Percentiles rank a stretch among this genome's conserved stretches.
These are phyloP conservation scores for Xylaria sp. DNA, from an alignment of 2,329 filamentous ascomycete genomes.

Conservation along the genomic window DNA sequence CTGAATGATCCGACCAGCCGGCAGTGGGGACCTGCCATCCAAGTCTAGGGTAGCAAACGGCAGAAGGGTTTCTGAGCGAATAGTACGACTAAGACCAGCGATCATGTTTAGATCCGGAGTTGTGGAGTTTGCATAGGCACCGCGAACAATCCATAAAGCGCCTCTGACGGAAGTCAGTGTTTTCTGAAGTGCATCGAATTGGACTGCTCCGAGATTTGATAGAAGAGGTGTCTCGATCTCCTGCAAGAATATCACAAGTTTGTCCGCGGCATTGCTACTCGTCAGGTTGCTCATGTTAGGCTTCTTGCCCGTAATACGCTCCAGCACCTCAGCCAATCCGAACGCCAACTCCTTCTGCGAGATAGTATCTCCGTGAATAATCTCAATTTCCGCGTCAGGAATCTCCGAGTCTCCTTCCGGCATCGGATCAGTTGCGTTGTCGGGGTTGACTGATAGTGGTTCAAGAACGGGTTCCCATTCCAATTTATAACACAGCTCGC, in stretches of 20 bases:
- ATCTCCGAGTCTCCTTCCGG: conserved; percentile 35
- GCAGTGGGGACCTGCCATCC: conserved; percentile 44
- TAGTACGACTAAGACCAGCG: conserved; percentile 50
- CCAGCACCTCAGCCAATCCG: conserved; percentile 50
- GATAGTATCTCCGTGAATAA: conserved; percentile 53
- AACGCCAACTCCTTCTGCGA: conserved; percentile 51
- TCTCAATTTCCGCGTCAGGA: conserved; percentile 51
- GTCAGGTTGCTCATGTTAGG: conserved; percentile 50
- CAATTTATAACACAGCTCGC: conserved; percentile 59
- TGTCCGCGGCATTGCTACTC: conserved; percentile 49
- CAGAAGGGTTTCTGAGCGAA: conserved; percentile 50
- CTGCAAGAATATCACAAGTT: conserved; percentile 56
- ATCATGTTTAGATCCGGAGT: conserved; percentile 51
- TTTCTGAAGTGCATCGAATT: conserved; percentile 53
- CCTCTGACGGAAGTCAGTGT: conserved; percentile 48
- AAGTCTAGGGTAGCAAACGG: conserved; percentile 51
- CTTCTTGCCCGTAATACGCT: conserved; percentile 50
- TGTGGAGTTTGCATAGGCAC: conserved; percentile 50
- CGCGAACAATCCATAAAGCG: conserved; percentile 53
- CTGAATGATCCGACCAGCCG: conserved; percentile 38
- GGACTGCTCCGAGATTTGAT: conserved; percentile 52
- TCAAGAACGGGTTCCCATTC: conserved; percentile 58
- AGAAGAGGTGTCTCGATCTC: conserved; percentile 60
- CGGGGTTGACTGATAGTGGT: conserved; percentile 39
- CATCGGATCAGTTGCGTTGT: conserved; percentile 31